These are phyloP conservation scores for Letharia lupina DNA, from an alignment of 495 filamentous ascomycete species.

Conservation along the genomic window DNA sequence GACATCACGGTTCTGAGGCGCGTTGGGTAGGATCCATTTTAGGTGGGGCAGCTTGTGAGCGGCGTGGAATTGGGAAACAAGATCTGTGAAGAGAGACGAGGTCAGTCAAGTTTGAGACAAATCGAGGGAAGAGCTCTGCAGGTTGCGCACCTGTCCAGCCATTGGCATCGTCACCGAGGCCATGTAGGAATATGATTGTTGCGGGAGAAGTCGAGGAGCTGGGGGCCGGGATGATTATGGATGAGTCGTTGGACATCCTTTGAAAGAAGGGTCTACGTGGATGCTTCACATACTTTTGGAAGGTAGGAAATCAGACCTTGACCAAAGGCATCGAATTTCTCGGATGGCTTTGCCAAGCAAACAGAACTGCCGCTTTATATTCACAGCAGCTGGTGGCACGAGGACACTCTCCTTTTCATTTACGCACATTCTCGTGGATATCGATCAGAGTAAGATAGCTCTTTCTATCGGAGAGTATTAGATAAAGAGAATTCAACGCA, in stretches of 20 bases:
- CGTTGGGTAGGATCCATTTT: constrained; percentile 38
- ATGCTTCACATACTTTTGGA: too few species aligned
- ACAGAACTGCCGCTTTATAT: too few species aligned
- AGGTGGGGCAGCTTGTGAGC: constrained; percentile 34
- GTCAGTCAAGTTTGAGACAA: background rate
- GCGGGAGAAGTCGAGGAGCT: constrained; percentile 24
- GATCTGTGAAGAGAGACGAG: constrained; percentile 16
- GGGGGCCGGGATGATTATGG: constrained; percentile 28
- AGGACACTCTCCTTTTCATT: too few species aligned
- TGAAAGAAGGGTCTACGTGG: background rate
- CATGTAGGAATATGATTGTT: constrained; percentile 40
- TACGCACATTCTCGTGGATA: too few species aligned
- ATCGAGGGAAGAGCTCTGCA: background rate
- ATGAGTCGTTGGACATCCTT: constrained; percentile 24
- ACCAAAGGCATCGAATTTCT: too few species aligned
- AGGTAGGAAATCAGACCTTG: too few species aligned
- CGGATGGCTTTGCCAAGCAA: too few species aligned
- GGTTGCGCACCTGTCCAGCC: constrained; percentile 31
- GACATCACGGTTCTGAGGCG: constrained; percentile 34
- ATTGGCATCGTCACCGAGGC: constrained; percentile 36
- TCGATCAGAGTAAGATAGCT: too few species aligned
- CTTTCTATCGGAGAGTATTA: too few species aligned
- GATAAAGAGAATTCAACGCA: too few species aligned
- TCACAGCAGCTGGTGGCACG: too few species aligned
- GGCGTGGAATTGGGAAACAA: constrained; percentile 35